Conservation (phyloP, 805 yeast genomes). For the Metschnikowia colocasiae region DNA sequence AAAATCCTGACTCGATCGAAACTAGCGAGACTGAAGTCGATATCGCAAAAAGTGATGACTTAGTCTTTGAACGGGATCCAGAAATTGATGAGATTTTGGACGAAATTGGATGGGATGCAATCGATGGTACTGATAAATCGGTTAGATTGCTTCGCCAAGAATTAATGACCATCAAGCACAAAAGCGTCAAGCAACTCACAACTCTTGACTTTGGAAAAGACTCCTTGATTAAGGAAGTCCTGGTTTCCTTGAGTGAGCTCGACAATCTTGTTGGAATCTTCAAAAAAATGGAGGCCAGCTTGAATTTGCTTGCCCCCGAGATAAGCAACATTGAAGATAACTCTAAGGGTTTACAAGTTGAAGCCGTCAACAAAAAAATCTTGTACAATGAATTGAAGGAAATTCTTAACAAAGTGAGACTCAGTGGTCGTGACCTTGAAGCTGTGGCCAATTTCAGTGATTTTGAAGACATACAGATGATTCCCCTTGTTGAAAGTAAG, state of each 20-base stretch:
- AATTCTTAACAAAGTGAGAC: conserved; percentile 66
- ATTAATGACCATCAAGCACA: conserved; percentile 58
- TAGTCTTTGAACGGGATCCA: conserved; percentile 31
- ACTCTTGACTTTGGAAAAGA: conserved; percentile 34
- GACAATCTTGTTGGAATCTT: conserved; percentile 36
- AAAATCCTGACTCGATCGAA: conserved; percentile 1
- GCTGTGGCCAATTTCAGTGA: conserved; percentile 47
- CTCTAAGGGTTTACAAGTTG: conserved; percentile 79
- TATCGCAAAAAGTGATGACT: conserved; percentile 3
- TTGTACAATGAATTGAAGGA: conserved; percentile 66
- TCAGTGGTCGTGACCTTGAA: conserved; percentile 53
- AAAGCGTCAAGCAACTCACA: conserved; percentile 49
- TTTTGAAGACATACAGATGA: conserved; percentile 42
- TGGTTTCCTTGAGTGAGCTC: conserved; percentile 32
- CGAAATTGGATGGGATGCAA: conserved; percentile 71
- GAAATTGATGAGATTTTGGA: conserved; percentile 66
- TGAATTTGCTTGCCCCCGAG: conserved; percentile 52
- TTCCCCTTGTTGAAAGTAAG: conserved; percentile 50
- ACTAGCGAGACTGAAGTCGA: conserved; percentile 1
- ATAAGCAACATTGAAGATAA: conserved; percentile 68
- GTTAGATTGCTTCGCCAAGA: conserved; percentile 57
- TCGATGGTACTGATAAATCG: conserved; percentile 59
- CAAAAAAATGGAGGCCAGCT: conserved; percentile 39
- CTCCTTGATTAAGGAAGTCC: conserved; percentile 31
- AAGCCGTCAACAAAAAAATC: conserved; percentile 74